phyloP scores from a whole-genome alignment of 192 early-diverging fungal species.

The Spizellomyces sp. region DNA sequence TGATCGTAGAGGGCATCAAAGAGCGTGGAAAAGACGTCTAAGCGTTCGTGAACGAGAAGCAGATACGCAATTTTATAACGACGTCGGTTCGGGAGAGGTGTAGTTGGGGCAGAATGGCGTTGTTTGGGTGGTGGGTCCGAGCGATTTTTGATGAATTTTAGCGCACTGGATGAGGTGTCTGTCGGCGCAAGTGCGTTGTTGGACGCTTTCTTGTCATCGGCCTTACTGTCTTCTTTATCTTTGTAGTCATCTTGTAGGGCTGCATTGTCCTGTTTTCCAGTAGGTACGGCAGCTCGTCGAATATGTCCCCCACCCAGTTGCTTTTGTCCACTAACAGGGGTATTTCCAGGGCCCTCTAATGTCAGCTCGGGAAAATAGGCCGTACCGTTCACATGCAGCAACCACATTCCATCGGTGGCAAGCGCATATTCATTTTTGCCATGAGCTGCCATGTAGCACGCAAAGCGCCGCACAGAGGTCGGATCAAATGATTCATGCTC shows the following conservation, averaged over 20 bases:
- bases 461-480: constrained; percentile 17
- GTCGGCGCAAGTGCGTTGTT: neutral
- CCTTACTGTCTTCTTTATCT: neutral
- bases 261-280: neutral
- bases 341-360: constrained; percentile 15
- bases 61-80: constrained; percentile 51
- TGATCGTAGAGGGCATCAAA: constrained; percentile 45
- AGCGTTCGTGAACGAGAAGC: constrained; percentile 48
- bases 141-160: neutral
- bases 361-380: constrained; percentile 20
- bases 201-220: neutral
- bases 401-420: constrained; percentile 17
- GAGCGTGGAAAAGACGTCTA: constrained; percentile 29
- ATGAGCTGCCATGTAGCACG: constrained; percentile 35
- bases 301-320: neutral
- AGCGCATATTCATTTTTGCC: constrained; percentile 31
- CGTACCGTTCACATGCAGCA: constrained; percentile 18
- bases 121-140: neutral
- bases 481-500: constrained; percentile 12
- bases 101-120: neutral
- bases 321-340: neutral
- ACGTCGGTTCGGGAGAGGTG: neutral
- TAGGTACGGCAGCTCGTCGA: neutral
- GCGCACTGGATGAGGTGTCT: neutral
- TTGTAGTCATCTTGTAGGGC: neutral